Percentiles rank a stretch among this genome's conserved stretches.
Evolutionary conservation across 768 basidiomycete genomes (phyloP).

Genomic region (Cyclocybe cylindracea): DNA sequence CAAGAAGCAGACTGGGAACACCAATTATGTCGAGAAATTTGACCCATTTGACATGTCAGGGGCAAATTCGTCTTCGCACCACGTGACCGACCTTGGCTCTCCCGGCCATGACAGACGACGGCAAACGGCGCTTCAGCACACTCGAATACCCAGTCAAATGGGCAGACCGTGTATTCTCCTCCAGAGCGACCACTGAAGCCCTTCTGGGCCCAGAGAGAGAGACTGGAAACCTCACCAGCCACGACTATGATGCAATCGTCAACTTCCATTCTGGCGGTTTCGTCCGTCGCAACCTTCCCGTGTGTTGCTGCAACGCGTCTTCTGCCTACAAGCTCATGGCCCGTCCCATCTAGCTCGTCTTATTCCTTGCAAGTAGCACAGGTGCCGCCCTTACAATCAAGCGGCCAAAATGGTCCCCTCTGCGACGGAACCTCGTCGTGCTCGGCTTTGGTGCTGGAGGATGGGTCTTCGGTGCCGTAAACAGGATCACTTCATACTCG

Average conservation of each 20-base stretch:
- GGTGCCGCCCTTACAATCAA: no score
- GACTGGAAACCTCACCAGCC: slow-evolving; percentile 45
- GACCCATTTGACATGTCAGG: slow-evolving; percentile 2
- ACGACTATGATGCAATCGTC: slow-evolving; percentile 58
- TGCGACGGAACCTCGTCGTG: no score
- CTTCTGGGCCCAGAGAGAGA: slow-evolving; percentile 56
- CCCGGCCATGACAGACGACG: not conserved
- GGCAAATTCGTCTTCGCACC: slow-evolving; percentile 14
- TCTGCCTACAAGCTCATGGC: not conserved
- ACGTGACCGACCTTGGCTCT: slow-evolving; percentile 16
- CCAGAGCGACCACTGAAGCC: slow-evolving; percentile 39
- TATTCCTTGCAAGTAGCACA: no score
- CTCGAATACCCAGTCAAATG: slow-evolving; percentile 34
- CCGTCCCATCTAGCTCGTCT: slow-evolving; percentile 2
- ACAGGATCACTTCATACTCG: slow-evolving; percentile 30
- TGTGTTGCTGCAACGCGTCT: slow-evolving; percentile 21
- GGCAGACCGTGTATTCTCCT: slow-evolving; percentile 45
- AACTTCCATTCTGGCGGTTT: slow-evolving; percentile 49
- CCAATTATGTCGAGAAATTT: slow-evolving; percentile 10
- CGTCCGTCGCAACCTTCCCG: slow-evolving; percentile 36
- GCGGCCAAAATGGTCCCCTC: no score
- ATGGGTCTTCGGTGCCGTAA: slow-evolving; percentile 28
- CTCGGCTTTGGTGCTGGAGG: slow-evolving; percentile 28
- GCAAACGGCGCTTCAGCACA: not conserved
- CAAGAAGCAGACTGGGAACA: not conserved